These are phyloP conservation scores for Kalanchoe fedtschenkoi DNA, from an alignment of 164 flowering plant genomes.

Conservation along the genomic window DNA sequence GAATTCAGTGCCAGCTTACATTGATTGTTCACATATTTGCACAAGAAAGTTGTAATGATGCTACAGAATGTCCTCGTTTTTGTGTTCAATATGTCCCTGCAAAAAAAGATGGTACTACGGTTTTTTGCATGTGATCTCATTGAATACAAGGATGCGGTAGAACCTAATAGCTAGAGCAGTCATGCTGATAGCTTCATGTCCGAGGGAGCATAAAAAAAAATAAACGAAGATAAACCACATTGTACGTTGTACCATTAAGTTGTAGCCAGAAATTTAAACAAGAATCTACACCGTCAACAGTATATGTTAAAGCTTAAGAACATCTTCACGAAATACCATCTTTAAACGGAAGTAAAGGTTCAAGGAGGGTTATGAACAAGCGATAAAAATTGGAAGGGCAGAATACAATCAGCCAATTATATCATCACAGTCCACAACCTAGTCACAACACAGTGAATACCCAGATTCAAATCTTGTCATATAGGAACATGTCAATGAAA, in stretches of 20 bases:
- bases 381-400: background rate
- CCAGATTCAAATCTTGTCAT: background rate
- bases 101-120: background rate
- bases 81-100: background rate
- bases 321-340: too few relatives aligned
- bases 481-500: background rate
- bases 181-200: background rate
- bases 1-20: background rate
- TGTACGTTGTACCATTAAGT: too few relatives aligned
- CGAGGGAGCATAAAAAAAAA: background rate
- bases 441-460: background rate
- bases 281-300: background rate
- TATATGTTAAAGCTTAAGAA: background rate
- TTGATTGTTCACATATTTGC: background rate
- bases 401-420: background rate
- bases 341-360: too few relatives aligned
- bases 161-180: background rate
- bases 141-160: background rate
- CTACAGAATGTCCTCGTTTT: background rate
- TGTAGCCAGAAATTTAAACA: background rate
- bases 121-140: constrained; percentile 1
- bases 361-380: too few relatives aligned
- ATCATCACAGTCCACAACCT: background rate
- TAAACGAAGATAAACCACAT: too few relatives aligned
- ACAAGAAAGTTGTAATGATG: background rate